These are phyloP conservation scores for Phytophthora sp. DNA, from an alignment of 352 stramenopile species.

Conservation along the genomic window DNA sequence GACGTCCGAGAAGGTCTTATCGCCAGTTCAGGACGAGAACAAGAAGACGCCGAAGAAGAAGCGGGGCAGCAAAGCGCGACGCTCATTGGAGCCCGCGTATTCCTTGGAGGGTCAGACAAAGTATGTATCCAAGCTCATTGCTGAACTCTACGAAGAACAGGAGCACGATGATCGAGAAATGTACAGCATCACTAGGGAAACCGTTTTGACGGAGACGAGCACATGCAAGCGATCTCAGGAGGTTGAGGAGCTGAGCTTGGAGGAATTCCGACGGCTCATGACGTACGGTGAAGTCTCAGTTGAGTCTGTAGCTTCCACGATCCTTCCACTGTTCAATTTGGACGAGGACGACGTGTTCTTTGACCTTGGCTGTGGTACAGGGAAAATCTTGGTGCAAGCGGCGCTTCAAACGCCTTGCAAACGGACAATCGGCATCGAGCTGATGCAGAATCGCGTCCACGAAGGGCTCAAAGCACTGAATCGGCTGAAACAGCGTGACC, in stretches of 20 bases:
- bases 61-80: conserved; percentile 40
- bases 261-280: conserved; percentile 74
- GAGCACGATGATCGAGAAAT: conserved; percentile 81
- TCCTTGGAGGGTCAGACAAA: conserved; percentile 39
- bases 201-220: conserved; percentile 65
- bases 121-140: conserved; percentile 55
- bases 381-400: conserved; percentile 81
- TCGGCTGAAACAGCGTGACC: conserved; percentile 46
- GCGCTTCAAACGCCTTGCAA: conserved; percentile 73
- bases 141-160: conserved; percentile 70
- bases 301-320: conserved; percentile 62
- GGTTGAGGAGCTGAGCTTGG: conserved; percentile 69
- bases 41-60: conserved; percentile 60
- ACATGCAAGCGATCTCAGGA: conserved; percentile 66
- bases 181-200: conserved; percentile 72
- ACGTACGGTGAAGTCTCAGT: conserved; percentile 86
- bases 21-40: conserved; percentile 59
- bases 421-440: conserved; percentile 77
- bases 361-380: conserved; percentile 81
- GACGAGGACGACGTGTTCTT: conserved; percentile 81
- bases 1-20: conserved; percentile 36
- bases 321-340: conserved; percentile 74
- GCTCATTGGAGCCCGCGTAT: conserved; percentile 54
- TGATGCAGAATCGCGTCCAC: conserved; percentile 85
- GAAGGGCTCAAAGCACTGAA: conserved; percentile 64